Evolutionary conservation across 805 yeast species (phyloP), one percentile per base, ranked within the genome.

Genomic region (Scheffersomyces spartinae): DNA sequence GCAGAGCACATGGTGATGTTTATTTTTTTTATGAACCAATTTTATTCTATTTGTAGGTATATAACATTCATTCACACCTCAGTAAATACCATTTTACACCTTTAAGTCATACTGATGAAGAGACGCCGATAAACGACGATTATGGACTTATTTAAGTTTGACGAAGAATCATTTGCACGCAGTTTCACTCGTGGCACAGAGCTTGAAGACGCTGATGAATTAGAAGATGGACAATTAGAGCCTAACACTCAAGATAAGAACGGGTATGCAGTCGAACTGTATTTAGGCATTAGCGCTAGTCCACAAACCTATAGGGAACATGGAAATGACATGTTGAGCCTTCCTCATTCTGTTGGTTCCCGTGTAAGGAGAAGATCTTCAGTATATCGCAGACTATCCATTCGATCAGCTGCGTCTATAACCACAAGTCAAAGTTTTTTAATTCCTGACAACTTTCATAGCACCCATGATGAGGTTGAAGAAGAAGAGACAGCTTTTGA

Each of bases 331-430:
- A n/a, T n/a, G n/a, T n/a, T n/a, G 11, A 12, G 15, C 26, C 21
- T 15, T 6, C 23, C n/a, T 13, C n/a, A n/a, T 21, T 11, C 17
- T n/a, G 11, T 10, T 18, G 25, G 10, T 15, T 17, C 19, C 23
- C 18, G 25, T 21, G 8, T 15, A 11, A 26, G 38, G 14, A 23
- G 42, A 12, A 21, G 25, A 10, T 38, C 43, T 4, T 38, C 43
- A 6, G 37, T 36, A 1, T 38, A 38, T 21, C 18, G 37, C 13
- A 25, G 43, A 18, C 20, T 38, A 6, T 38, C 43, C 3, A 24
- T 38, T 10, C 33, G 27, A 9, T 17, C 27, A 6, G 19, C 26
- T 2, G 12, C 6, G 7, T 11, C 20, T 6, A 18, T 14, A 21
- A 23, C 25, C 32, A 29, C 13, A 35, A 34, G 13, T 11, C 23